phyloP scores from a whole-genome alignment of 2,329 filamentous ascomycete genomes.

The Fusarium transvaalense region DNA sequence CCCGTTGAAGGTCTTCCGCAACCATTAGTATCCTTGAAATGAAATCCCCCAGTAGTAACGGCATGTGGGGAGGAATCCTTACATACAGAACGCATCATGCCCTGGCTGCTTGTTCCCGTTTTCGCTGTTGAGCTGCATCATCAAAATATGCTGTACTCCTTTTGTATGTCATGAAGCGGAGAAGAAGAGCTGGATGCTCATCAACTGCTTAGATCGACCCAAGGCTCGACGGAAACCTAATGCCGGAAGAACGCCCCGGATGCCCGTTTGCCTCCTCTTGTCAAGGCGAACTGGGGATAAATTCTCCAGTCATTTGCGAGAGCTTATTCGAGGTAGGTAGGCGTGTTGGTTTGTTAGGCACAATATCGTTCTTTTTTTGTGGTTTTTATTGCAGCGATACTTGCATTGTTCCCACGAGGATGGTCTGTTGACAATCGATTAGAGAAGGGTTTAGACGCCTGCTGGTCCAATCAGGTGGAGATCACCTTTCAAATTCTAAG shows the following conservation, averaged over 20 bases:
- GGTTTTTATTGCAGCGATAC: background rate
- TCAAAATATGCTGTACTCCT: constrained; percentile 17
- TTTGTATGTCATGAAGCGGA: constrained; percentile 33
- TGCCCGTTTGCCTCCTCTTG: background rate
- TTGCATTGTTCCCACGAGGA: background rate
- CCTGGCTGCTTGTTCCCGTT: constrained; percentile 19
- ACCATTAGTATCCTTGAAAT: constrained; percentile 14
- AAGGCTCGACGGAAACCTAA: constrained; percentile 21
- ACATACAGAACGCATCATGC: constrained; percentile 15
- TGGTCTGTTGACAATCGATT: background rate
- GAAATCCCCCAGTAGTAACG: background rate
- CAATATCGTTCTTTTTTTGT: background rate
- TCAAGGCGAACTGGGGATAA: background rate
- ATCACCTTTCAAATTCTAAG: background rate
- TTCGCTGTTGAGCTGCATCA: constrained; percentile 11
- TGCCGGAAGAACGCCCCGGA: constrained; percentile 20
- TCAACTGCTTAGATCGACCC: background rate
- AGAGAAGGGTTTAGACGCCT: background rate
- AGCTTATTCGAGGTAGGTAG: background rate
- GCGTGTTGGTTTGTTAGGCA: background rate
- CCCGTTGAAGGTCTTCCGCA: constrained; percentile 33
- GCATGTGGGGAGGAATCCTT: constrained; percentile 27
- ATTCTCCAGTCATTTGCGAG: background rate
- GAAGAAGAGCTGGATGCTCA: constrained; percentile 16
- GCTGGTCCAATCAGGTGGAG: background rate